Conservation (phyloP, 2,329 filamentous ascomycete species). For the Neurospora sp. region DNA sequence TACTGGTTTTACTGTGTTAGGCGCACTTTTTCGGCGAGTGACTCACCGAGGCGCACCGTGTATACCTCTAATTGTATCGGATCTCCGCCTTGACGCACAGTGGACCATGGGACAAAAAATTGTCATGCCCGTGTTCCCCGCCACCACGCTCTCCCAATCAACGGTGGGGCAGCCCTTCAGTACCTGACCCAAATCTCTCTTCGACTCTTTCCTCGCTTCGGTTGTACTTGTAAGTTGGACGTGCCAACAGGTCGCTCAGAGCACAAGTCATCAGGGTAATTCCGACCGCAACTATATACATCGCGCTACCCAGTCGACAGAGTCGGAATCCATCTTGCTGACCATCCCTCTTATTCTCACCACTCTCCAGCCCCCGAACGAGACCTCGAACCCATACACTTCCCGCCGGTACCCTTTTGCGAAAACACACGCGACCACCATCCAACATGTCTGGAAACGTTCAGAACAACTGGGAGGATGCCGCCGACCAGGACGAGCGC, state of each 20-base stretch:
- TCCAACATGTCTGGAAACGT: constrained; percentile 58
- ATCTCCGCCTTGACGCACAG: not conserved
- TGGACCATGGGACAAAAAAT: not conserved
- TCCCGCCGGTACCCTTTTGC: not conserved
- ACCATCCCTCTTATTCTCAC: not conserved
- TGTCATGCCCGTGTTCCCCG: not conserved
- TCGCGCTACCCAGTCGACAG: not conserved
- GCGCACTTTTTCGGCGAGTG: not conserved
- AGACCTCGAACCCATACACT: constrained; percentile 1
- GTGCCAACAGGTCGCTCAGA: not conserved
- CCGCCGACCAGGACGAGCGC: constrained; percentile 66
- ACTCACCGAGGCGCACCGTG: not conserved
- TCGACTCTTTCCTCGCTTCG: not conserved
- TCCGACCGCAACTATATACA: not conserved
- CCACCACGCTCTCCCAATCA: not conserved
- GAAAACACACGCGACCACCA: not conserved
- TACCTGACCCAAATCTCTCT: not conserved
- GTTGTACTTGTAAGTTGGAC: not conserved
- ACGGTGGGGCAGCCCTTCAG: not conserved
- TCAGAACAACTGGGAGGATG: constrained; percentile 95
- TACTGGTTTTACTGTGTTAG: not conserved
- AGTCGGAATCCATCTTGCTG: not conserved
- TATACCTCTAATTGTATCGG: not conserved
- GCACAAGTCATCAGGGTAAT: not conserved
- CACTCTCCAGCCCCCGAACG: not conserved